phyloP scores from a whole-genome alignment of 2,329 filamentous ascomycete genomes.

The Diaporthe ampelina region DNA sequence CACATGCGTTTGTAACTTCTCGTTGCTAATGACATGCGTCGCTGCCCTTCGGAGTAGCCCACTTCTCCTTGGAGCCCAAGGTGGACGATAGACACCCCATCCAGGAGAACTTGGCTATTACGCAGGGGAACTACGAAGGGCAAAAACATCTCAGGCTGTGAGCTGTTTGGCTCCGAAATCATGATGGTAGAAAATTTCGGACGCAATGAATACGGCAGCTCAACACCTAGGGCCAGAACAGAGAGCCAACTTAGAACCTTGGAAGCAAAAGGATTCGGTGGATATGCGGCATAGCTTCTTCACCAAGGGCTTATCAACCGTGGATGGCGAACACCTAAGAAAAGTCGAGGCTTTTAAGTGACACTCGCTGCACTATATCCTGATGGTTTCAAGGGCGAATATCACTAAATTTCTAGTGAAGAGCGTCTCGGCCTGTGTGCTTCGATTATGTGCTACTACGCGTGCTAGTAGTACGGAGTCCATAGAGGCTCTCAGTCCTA shows the following conservation, averaged over 20 bases:
- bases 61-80: conserved; percentile 7
- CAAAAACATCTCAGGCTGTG: neutral
- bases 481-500: too few relatives aligned
- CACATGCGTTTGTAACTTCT: neutral
- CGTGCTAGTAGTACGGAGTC: too few relatives aligned
- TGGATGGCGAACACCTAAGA: neutral
- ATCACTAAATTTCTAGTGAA: too few relatives aligned
- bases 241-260: neutral
- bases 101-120: neutral
- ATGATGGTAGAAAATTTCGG: neutral
- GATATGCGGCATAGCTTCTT: neutral
- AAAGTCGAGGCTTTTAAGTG: too few relatives aligned
- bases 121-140: neutral
- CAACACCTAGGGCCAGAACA: neutral
- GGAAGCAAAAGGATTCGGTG: conserved; percentile 1
- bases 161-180: neutral
- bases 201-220: neutral
- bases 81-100: neutral
- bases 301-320: neutral
- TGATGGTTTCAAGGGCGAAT: neutral
- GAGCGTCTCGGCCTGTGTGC: too few relatives aligned
- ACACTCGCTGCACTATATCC: too few relatives aligned
- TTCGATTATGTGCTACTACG: too few relatives aligned
- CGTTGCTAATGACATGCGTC: neutral
- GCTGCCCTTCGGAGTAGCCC: neutral